Percentiles rank a stretch among this genome's conserved stretches.
phyloP scores from a whole-genome alignment of 129 eudicot species.

The Artemisia argyi region DNA sequence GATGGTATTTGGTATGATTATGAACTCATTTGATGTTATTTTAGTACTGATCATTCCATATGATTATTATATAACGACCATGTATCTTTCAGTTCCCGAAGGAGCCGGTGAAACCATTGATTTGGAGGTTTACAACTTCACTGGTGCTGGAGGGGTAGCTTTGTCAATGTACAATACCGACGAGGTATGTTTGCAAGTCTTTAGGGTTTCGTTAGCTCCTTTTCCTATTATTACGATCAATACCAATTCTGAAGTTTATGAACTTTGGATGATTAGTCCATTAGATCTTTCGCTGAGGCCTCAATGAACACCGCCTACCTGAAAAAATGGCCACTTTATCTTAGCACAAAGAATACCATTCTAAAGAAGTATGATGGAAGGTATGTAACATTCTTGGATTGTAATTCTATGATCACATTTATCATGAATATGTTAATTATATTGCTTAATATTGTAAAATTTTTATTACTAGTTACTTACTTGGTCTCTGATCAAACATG shows the following conservation, averaged over 20 bases:
- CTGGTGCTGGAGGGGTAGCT: constrained; percentile 94
- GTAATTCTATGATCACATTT: background rate
- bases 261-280: constrained; percentile 52
- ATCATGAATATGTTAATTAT: background rate
- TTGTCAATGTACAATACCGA: constrained; percentile 98
- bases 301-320: constrained; percentile 86
- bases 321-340: constrained; percentile 95
- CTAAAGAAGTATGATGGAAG: constrained; percentile 98
- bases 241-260: background rate
- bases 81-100: constrained; percentile 69
- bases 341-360: constrained; percentile 97
- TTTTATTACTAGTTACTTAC: background rate
- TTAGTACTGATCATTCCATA: background rate
- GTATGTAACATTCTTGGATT: constrained; percentile 34
- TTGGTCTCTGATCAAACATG: background rate
- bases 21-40: background rate
- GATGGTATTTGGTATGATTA: constrained; percentile 72
- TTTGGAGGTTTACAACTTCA: constrained; percentile 79
- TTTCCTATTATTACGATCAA: background rate
- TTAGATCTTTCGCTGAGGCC: constrained; percentile 87
- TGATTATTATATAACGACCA: background rate
- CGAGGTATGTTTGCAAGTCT: constrained; percentile 52
- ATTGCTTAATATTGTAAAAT: background rate
- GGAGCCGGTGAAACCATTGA: constrained; percentile 71
- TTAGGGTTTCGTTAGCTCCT: background rate